Evolutionary conservation across 768 basidiomycete species (phyloP), one percentile per base, ranked within the genome.

Genomic region (Lentinus tigrinus): DNA sequence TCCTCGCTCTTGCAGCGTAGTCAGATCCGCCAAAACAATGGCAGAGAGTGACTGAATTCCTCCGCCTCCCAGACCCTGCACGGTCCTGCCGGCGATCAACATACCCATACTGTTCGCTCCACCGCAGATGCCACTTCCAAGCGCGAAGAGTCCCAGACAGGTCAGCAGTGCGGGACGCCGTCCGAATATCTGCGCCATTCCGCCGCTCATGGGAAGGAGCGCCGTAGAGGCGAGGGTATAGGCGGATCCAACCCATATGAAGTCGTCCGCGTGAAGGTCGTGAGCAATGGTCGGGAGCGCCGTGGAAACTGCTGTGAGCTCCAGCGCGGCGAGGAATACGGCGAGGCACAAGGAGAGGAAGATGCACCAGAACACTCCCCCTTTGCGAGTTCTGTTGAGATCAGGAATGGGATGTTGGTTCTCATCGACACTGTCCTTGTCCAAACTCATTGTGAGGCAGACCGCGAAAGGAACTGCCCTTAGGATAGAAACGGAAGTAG

Each of bases 81-180:
- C 40, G 17, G 62, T 65, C 17, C 77, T 62, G 0, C 71, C 75
- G 5, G 68, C 74, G 49, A 79, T 78, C 1, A 77, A 56, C 73
- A 72, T 72, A 3, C 60, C 49, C 75, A 79, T 77, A 40, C 55
- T 73, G 31, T 70, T 62, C 0, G 76, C 74, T 0, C 72, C 67
- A 0, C 75, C 78, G 16, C 68, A 69, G 3, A 79, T 21, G 0
- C 72, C 76, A n/a, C 71, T 72, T 0, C 78, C 78, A 24, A 77
- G 24, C 0, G 74, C 72, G 52, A 76, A 76, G 23, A 73, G 54
- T 0, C 63, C 28, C 16, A 75, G 56, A 17, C 64, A 62, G 2
- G 52, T 59, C 10, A 73, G 53, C 27, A 75, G 56, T 31, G 69
- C 58, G 10, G 72, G 69, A 1, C 65, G 63, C 6, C 75, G 64